These are phyloP conservation scores for Populus hybrid DNA, from an alignment of 441 rosid genomes.

Conservation along the genomic window DNA sequence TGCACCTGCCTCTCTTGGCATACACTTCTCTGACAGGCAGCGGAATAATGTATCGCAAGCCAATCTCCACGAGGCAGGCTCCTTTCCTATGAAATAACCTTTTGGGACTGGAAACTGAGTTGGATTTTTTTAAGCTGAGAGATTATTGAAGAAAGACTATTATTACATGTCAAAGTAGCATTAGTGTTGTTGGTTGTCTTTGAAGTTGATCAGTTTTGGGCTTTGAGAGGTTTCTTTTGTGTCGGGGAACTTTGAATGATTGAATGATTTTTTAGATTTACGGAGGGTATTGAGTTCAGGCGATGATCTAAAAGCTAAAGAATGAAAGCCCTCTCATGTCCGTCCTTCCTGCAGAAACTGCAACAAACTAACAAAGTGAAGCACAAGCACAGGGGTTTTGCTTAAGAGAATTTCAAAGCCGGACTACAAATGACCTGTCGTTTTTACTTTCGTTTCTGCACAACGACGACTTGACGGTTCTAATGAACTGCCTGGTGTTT, in stretches of 20 bases:
- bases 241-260: constrained; percentile 10
- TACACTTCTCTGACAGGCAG: constrained; percentile 57
- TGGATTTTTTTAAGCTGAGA: not conserved
- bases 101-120: constrained; percentile 7
- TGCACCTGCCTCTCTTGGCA: constrained; percentile 67
- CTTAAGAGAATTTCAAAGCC: not conserved
- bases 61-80: constrained; percentile 42
- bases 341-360: constrained; percentile 18
- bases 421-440: too few relatives aligned
- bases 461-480: too few relatives aligned
- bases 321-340: constrained; percentile 51
- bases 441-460: too few relatives aligned
- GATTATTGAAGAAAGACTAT: not conserved
- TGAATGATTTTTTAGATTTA: constrained; percentile 3
- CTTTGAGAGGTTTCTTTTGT: constrained; percentile 14
- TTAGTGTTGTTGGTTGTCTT: not conserved
- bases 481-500: too few relatives aligned
- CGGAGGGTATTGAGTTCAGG: constrained; percentile 22
- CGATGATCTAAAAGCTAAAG: constrained; percentile 43
- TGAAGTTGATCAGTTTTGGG: not conserved
- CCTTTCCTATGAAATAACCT: constrained; percentile 42
- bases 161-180: constrained; percentile 29
- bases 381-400: not conserved
- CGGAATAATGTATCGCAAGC: constrained; percentile 56
- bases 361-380: not conserved